Percentiles rank a stretch among this genome's conserved stretches.
Evolutionary conservation across 352 stramenopile species (phyloP).

Genomic region (Thalassiosira livingstoniorum): DNA sequence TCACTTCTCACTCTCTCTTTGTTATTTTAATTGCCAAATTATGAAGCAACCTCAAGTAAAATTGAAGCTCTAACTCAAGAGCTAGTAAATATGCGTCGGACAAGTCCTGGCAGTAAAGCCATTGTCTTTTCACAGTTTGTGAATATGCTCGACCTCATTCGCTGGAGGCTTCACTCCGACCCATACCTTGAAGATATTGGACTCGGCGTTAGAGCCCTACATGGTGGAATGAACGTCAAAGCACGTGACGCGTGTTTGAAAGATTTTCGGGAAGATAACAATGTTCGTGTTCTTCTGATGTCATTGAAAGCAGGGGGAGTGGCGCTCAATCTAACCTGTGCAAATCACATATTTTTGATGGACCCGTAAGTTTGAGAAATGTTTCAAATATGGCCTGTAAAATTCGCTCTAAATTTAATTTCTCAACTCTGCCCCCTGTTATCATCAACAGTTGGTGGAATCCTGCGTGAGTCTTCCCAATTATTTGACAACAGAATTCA

Average conservation of each 20-base stretch:
- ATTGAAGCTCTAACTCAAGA: constrained; percentile 98
- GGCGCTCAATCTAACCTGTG: constrained; percentile 96
- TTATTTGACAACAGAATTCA: neutral
- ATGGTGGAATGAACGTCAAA: constrained; percentile 86
- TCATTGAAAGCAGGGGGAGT: constrained; percentile 98
- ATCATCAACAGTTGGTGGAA: constrained; percentile 90
- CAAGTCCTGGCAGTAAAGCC: constrained; percentile 94
- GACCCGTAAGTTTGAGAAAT: too few relatives aligned
- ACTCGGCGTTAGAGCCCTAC: constrained; percentile 77
- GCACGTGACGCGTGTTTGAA: constrained; percentile 88
- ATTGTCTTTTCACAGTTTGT: constrained; percentile 99
- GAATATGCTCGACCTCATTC: constrained; percentile 99
- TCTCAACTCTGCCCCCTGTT: neutral
- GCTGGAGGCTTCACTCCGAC: constrained; percentile 92
- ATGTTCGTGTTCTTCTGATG: constrained; percentile 96
- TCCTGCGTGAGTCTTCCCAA: constrained; percentile 68
- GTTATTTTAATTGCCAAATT: too few relatives aligned
- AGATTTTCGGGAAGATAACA: constrained; percentile 90
- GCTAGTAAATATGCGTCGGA: constrained; percentile 92
- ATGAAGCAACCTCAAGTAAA: constrained; percentile 95
- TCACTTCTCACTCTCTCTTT: too few relatives aligned
- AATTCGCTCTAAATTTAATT: too few relatives aligned
- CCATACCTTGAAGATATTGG: constrained; percentile 81
- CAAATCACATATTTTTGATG: constrained; percentile 95
- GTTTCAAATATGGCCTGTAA: too few relatives aligned